Evolutionary conservation across 345 rosid species (phyloP).

Genomic region (Salix exigua): DNA sequence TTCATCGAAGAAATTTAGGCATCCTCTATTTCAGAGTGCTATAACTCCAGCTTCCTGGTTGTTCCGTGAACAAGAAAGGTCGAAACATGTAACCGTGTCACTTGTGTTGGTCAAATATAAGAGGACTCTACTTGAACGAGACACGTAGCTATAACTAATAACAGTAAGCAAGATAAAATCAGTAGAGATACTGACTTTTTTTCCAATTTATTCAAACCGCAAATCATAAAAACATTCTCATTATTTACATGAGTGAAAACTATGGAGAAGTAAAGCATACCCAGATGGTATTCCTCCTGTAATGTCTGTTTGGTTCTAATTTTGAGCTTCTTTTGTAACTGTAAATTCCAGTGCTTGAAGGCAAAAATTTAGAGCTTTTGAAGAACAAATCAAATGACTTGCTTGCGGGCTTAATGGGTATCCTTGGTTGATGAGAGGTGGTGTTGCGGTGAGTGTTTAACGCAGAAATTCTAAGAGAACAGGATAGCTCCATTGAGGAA

Average conservation of each 20-base stretch:
- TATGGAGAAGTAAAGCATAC: conserved; percentile 26
- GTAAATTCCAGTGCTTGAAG: conserved; percentile 18
- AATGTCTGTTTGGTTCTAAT: conserved; percentile 10
- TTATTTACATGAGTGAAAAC: neutral
- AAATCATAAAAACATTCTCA: no score
- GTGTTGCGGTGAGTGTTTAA: conserved; percentile 16
- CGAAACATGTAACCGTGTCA: neutral
- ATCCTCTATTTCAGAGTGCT: neutral
- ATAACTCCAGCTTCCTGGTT: neutral
- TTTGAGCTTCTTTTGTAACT: conserved; percentile 20
- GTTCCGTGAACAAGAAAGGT: neutral
- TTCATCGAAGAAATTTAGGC: no score
- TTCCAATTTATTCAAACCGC: no score
- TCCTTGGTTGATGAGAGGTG: conserved; percentile 12
- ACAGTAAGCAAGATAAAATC: no score
- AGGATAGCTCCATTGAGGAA: conserved; percentile 45
- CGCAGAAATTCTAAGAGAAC: conserved; percentile 33
- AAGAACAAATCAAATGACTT: conserved; percentile 7
- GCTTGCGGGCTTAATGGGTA: conserved; percentile 14
- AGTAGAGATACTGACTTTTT: no score
- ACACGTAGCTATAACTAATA: neutral
- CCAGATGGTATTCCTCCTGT: conserved; percentile 33
- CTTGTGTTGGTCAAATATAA: neutral
- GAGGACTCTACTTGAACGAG: no score
- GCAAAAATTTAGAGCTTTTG: conserved; percentile 21